phyloP scores from a whole-genome alignment of 352 stramenopile genomes.

The Globisporangium polare region DNA sequence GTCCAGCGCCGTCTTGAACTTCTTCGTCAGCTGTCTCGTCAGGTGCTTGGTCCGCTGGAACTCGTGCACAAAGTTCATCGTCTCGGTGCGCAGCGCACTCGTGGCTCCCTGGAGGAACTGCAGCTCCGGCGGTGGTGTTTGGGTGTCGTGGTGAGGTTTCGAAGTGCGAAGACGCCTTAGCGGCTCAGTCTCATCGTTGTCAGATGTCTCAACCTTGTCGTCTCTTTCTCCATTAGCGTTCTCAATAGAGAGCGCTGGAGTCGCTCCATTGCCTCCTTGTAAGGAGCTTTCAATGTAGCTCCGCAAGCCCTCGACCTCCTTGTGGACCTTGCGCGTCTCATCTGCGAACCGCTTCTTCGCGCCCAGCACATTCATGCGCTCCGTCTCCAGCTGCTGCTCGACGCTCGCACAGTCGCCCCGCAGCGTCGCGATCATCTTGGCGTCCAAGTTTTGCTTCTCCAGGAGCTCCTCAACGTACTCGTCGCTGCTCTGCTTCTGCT shows the following conservation, averaged over 20 bases:
- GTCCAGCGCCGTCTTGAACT: conserved; percentile 28
- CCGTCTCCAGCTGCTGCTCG: conserved; percentile 26
- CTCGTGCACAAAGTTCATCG: conserved; percentile 46
- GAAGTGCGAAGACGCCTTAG: background rate
- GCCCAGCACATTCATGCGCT: conserved; percentile 17
- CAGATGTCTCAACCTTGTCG: background rate
- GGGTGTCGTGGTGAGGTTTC: background rate
- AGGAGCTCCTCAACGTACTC: conserved; percentile 32
- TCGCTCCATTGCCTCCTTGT: conserved; percentile 1
- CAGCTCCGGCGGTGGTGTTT: conserved; percentile 23
- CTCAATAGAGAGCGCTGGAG: background rate
- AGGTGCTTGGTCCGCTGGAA: conserved; percentile 39
- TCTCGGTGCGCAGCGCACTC: conserved; percentile 40
- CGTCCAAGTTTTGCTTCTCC: conserved; percentile 32
- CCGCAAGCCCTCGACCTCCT: conserved; percentile 39
- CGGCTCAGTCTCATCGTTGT: background rate
- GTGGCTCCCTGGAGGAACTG: conserved; percentile 47
- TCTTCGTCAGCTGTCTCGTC: conserved; percentile 26
- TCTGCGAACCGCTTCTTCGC: conserved; percentile 20
- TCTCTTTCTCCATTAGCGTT: background rate
- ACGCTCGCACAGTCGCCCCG: conserved; percentile 28
- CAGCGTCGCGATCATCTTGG: conserved; percentile 33
- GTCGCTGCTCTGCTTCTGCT: conserved; percentile 31
- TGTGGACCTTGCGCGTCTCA: conserved; percentile 32
- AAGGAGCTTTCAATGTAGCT: conserved; percentile 42